phyloP scores from a whole-genome alignment of 1,284 basidiomycete species.

The Baeospora myosura region DNA sequence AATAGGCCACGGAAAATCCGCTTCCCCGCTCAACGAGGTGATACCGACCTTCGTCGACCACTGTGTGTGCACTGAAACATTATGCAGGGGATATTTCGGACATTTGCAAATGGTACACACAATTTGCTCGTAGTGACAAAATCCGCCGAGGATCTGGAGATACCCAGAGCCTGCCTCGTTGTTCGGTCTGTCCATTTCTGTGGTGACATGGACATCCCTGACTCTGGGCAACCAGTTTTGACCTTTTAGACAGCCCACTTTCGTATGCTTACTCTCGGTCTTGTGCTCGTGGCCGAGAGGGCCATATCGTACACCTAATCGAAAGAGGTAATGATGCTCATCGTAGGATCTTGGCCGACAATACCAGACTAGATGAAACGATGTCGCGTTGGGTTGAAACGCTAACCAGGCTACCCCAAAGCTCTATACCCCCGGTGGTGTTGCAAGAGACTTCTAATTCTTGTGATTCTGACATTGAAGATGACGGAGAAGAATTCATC shows the following conservation, averaged over 20 bases:
- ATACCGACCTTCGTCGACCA: conserved; percentile 11
- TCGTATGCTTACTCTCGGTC: conserved; percentile 48
- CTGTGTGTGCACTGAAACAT: conserved; percentile 3
- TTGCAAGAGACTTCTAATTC: conserved; percentile 33
- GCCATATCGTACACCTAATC: conserved; percentile 56
- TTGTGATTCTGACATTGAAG: conserved; percentile 36
- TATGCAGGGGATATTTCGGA: conserved; percentile 33
- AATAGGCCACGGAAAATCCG: too few relatives aligned
- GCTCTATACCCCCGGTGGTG: conserved; percentile 38
- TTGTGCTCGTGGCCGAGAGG: conserved; percentile 34
- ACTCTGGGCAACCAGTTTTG: conserved; percentile 38
- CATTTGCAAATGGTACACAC: conserved; percentile 44
- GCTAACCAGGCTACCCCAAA: conserved; percentile 29
- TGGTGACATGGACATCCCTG: neutral
- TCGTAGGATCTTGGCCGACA: conserved; percentile 37
- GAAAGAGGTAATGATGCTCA: conserved; percentile 51
- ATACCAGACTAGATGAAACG: conserved; percentile 23
- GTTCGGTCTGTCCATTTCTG: conserved; percentile 40
- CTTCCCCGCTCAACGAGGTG: too few relatives aligned
- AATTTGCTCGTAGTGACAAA: conserved; percentile 60
- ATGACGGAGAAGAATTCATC: conserved; percentile 29
- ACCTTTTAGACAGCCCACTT: conserved; percentile 53
- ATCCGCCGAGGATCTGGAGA: conserved; percentile 48
- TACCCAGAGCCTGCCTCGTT: conserved; percentile 46
- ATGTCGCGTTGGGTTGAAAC: conserved; percentile 46